A percentile compares a stretch with the other conserved stretches of the same genome.
Conservation (phyloP, 2,329 filamentous ascomycete genomes). For the Gnomoniopsis sp. region DNA sequence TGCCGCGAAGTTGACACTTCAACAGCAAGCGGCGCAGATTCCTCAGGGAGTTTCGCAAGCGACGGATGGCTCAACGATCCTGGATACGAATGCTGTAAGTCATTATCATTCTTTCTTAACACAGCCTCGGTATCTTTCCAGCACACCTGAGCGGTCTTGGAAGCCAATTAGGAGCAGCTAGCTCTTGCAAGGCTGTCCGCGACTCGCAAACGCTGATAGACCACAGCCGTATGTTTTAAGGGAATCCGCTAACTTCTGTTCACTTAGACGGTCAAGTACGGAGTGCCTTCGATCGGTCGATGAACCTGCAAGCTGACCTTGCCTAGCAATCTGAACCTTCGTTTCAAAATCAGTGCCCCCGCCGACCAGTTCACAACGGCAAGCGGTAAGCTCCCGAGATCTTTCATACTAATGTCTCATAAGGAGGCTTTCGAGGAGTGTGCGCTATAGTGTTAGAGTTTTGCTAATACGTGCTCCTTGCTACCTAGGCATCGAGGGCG, state of each 20-base stretch:
- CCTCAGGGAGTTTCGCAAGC: slow-evolving; percentile 38
- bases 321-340: slow-evolving; percentile 46
- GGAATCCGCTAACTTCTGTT: too few species aligned
- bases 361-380: slow-evolving; percentile 48
- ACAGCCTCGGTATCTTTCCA: too few species aligned
- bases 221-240: too few species aligned
- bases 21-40: slow-evolving; percentile 27
- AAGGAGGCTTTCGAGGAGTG: too few species aligned
- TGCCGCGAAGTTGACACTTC: slow-evolving; percentile 21
- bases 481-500: slow-evolving; percentile 40
- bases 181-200: too few species aligned
- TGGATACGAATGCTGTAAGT: slow-evolving; percentile 46
- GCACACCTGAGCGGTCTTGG: too few species aligned
- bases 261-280: slow-evolving; percentile 44
- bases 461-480: too few species aligned
- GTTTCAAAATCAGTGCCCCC: slow-evolving; percentile 54
- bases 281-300: not conserved
- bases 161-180: too few species aligned
- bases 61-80: slow-evolving; percentile 51
- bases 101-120: too few species aligned
- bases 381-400: slow-evolving; percentile 28
- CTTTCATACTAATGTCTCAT: too few species aligned
- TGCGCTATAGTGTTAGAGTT: too few species aligned
- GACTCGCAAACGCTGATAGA: too few species aligned
- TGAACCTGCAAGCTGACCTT: not conserved